These are phyloP conservation scores for Urochloa ruziziensis DNA, from an alignment of 176 grass and related monocot species.

Conservation along the genomic window DNA sequence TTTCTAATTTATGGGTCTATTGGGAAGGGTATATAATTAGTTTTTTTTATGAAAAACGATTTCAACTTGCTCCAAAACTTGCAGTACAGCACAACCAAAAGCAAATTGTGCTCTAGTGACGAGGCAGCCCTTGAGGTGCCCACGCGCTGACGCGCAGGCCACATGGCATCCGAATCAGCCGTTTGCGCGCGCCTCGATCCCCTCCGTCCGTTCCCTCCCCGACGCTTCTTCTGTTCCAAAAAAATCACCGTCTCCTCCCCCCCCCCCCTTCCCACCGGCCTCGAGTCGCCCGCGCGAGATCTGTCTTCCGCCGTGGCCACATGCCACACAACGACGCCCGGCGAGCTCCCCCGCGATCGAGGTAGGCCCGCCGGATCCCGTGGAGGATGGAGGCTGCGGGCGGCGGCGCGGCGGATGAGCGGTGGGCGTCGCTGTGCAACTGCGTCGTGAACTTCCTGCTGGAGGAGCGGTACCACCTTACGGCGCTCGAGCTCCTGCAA, in stretches of 20 bases:
- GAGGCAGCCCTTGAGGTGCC: too few species aligned
- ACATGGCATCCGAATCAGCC: background rate
- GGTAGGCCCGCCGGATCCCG: background rate
- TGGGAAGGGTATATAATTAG: too few species aligned
- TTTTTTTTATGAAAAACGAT: too few species aligned
- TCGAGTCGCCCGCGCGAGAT: slow-evolving; percentile 31
- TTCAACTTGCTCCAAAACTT: too few species aligned
- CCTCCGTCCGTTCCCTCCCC: background rate
- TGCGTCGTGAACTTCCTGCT: slow-evolving; percentile 96
- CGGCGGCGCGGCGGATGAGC: slow-evolving; percentile 47
- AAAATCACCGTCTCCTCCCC: background rate
- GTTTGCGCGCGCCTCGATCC: background rate
- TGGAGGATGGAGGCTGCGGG: slow-evolving; percentile 21
- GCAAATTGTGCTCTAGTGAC: too few species aligned
- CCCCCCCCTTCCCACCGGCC: background rate
- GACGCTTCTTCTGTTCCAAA: background rate
- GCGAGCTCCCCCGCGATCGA: slow-evolving; percentile 9
- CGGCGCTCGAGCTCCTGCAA: slow-evolving; percentile 92
- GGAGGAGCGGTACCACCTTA: slow-evolving; percentile 89
- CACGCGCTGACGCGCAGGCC: background rate
- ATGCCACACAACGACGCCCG: slow-evolving; percentile 12
- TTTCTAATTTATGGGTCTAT: too few species aligned
- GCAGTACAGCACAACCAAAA: too few species aligned
- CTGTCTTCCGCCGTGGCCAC: background rate
- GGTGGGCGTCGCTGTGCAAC: slow-evolving; percentile 92